These are phyloP conservation scores for Podospora australis DNA, from an alignment of 495 filamentous ascomycete genomes.

Conservation along the genomic window DNA sequence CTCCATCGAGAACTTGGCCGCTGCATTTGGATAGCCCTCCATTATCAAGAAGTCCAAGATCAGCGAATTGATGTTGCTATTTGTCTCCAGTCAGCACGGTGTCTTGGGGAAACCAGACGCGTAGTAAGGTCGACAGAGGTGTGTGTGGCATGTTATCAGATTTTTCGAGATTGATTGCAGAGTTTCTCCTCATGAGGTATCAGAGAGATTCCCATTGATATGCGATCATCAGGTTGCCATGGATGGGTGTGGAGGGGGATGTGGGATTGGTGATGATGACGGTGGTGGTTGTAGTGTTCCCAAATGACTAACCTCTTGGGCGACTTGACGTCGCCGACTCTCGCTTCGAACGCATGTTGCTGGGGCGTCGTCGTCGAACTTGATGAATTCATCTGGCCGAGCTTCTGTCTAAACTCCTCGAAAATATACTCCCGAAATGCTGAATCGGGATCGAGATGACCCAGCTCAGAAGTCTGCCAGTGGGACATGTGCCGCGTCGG, in stretches of 20 bases:
- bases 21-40: conserved; percentile 90
- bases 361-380: conserved; percentile 60
- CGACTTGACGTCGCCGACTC: conserved; percentile 77
- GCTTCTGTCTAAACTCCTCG: conserved; percentile 17
- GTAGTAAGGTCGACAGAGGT: background rate
- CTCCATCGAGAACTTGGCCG: conserved; percentile 87
- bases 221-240: conserved; percentile 70
- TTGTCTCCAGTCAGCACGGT: conserved; percentile 10
- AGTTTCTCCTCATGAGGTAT: conserved; percentile 81
- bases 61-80: conserved; percentile 87
- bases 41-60: conserved; percentile 97
- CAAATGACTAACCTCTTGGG: conserved; percentile 82
- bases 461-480: conserved; percentile 13
- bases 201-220: conserved; percentile 99
- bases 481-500: conserved; percentile 23
- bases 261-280: too few species aligned
- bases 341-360: conserved; percentile 68
- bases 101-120: too few species aligned
- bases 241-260: conserved; percentile 9
- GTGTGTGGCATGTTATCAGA: conserved; percentile 10
- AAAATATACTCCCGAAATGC: conserved; percentile 19
- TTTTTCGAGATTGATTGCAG: conserved; percentile 36
- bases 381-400: too few species aligned
- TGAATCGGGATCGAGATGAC: conserved; percentile 14
- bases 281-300: too few species aligned